Base-by-base conservation (phyloP, 768 basidiomycete species). In the Dentipellis fragilis region DNA sequence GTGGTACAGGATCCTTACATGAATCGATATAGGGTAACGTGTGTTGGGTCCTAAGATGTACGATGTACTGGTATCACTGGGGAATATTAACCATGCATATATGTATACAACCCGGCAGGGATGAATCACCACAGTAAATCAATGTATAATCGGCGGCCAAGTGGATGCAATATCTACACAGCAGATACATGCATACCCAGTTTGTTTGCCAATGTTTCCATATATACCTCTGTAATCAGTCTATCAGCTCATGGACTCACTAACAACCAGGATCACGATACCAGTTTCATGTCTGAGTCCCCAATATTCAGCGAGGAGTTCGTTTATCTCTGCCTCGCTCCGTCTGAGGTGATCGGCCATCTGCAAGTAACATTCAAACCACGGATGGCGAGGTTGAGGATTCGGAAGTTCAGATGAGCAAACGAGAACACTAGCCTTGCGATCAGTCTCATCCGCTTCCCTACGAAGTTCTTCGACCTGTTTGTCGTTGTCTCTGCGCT, bases 191-290 rank as follows among this genome's bases (percentile, higher is more conserved):
- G 72, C 77, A 88, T 75, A 52, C 85, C 87, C 46, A 92, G 73
- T 62, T 88, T 87, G 68, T 87, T 87, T 3, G 88, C 86, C 23
- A 91, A 72, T 0, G 85, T 89, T 67, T 89, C 89, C 89, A 91
- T 90, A 63, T 89, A 92, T 1, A 89, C 78, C 66, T 89, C 89
- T 90, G 59, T 19, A 39, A 34, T 53, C 51, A 36, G 45, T 19
- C 4, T 9, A 1, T 42, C 14, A 54, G 40, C 34, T 29, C 10
- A 6, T 7, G 10, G 29, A 17, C 35, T 14, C 2, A 49, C 4
- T 4, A 10, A 38, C 4, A 23, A 12, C 37, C n/a, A 19, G 17
- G 21, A 21, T 16, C 37, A 67, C 65, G 37, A 29, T 64, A 88
- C 90, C 86, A 63, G 87, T 84, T 62, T 84, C 81, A 60, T 87